Evolutionary conservation across 805 yeast species (phyloP).

Genomic region (Candida silvatica): DNA sequence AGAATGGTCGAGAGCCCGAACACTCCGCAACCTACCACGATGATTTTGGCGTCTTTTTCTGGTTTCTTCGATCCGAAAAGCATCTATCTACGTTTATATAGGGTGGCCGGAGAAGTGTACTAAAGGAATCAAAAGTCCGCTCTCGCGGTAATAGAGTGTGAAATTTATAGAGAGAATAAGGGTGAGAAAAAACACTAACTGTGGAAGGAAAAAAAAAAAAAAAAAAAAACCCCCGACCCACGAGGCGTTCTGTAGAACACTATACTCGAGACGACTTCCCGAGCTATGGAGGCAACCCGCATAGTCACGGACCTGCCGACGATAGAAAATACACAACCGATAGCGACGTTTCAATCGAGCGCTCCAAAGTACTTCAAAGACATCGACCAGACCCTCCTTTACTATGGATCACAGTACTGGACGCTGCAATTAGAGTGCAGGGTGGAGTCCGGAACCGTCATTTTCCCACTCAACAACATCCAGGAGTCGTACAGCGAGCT

Average conservation of each 20-base stretch:
- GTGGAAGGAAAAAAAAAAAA: no score
- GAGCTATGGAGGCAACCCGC: not conserved
- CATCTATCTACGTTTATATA: not conserved
- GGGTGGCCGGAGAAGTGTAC: no score
- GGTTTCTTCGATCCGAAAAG: no score
- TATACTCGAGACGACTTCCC: not conserved
- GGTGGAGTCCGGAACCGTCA: not conserved
- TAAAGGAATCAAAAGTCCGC: no score
- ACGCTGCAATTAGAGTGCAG: constrained; percentile 1
- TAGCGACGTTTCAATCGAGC: constrained; percentile 14
- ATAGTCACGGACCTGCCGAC: constrained; percentile 16
- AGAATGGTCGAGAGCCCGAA: constrained; percentile 36
- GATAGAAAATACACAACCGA: constrained; percentile 21
- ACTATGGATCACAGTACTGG: constrained; percentile 18
- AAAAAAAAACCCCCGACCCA: not conserved
- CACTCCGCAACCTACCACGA: constrained; percentile 35
- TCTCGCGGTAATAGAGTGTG: no score
- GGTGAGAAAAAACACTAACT: no score
- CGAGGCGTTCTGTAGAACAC: not conserved
- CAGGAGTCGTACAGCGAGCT: not conserved
- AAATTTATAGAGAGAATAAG: no score
- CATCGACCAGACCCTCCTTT: constrained; percentile 9
- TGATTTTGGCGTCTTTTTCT: constrained; percentile 7
- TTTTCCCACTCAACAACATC: not conserved
- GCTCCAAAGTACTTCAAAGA: constrained; percentile 16